phyloP scores from a whole-genome alignment of 768 basidiomycete species.

The Ramaria sp. region DNA sequence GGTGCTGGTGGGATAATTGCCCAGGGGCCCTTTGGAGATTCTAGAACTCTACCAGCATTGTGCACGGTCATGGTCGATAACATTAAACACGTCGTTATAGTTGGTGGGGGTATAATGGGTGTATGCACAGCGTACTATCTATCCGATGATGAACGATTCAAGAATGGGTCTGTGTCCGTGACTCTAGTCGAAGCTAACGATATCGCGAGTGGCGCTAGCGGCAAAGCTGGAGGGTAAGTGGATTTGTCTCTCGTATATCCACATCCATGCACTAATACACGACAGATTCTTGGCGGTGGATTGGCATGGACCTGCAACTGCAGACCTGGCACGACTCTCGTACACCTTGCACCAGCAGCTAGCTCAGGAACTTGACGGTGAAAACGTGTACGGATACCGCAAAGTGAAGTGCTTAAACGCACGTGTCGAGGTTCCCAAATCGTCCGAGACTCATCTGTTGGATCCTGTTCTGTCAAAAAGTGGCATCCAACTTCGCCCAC shows the following conservation, averaged over 20 bases:
- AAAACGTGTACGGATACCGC: slow-evolving; percentile 29
- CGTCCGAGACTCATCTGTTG: slow-evolving; percentile 8
- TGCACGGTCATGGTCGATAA: not conserved
- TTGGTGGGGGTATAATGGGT: slow-evolving; percentile 40
- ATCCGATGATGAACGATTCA: slow-evolving; percentile 16
- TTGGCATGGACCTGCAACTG: slow-evolving; percentile 22
- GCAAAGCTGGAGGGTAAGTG: slow-evolving; percentile 6
- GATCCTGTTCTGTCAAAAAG: slow-evolving; percentile 2
- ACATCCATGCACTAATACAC: slow-evolving; percentile 24
- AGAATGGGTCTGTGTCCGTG: slow-evolving; percentile 26
- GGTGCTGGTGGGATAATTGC: too few relatives aligned
- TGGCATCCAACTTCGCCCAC: not conserved
- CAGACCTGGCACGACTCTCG: slow-evolving; percentile 24
- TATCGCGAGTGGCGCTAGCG: slow-evolving; percentile 7
- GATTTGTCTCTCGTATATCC: not conserved
- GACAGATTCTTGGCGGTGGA: slow-evolving; percentile 36
- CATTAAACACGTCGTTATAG: slow-evolving; percentile 24
- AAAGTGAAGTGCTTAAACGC: slow-evolving; percentile 21
- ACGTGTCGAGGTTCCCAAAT: slow-evolving; percentile 12
- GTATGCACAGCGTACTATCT: slow-evolving; percentile 34
- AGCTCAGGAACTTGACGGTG: slow-evolving; percentile 26
- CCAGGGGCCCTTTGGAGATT: too few relatives aligned
- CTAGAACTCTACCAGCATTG: too few relatives aligned
- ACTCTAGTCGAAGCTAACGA: slow-evolving; percentile 5
- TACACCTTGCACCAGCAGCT: slow-evolving; percentile 30